Base-by-base conservation (phyloP, 2,329 filamentous ascomycete genomes). In the Fusarium phyllophilum region DNA sequence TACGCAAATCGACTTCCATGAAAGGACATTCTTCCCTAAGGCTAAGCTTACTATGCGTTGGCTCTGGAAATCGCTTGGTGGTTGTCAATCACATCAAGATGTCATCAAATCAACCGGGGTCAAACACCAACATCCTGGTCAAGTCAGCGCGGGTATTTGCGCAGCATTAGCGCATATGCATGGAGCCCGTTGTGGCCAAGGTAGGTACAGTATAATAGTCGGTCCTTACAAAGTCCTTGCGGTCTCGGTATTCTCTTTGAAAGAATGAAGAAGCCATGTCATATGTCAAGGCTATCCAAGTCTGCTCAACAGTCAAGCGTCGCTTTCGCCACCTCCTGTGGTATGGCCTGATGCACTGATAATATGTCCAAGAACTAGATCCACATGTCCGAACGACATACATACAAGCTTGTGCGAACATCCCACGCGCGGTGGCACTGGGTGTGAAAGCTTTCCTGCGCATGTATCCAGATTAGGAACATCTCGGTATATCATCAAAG, bases 61-160 rank as follows among this genome's bases (percentile, higher is more conserved):
- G 52, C 33, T 55, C 55, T 66, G 48, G 29, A 44, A 62, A 58
- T 51, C 36, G 31, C 57, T 67, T 41, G 39, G 58, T 72, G 56
- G 48, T 62, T 55, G 26, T 45, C 22, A 58, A 75, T 69, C 67
- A 66, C 55, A 74, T 70, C 44, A 62, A 73, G 39, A 76, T 69
- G 61, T 60, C 57, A 66, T 67, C 55, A 54, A 66, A 58, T 33
- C 41, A 58, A 44, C 48, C 46, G 20, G 51, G 38, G 54, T 54
- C 49, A 60, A 52, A 57, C 36, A 52, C 38, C 41, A 42, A n/a
- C 26, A 59, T 46, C 71, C 71, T 70, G 36, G 69, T 34, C 66
- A 49, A 26, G 36, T 34, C 46, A 46, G 34, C 55, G 38, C 68
- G 49, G 51, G 38, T 64, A 61, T 62, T 52, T 58, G 58, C 39